Conservation (phyloP, 2,329 filamentous ascomycete species). For the Aspergillus ochraceus region DNA sequence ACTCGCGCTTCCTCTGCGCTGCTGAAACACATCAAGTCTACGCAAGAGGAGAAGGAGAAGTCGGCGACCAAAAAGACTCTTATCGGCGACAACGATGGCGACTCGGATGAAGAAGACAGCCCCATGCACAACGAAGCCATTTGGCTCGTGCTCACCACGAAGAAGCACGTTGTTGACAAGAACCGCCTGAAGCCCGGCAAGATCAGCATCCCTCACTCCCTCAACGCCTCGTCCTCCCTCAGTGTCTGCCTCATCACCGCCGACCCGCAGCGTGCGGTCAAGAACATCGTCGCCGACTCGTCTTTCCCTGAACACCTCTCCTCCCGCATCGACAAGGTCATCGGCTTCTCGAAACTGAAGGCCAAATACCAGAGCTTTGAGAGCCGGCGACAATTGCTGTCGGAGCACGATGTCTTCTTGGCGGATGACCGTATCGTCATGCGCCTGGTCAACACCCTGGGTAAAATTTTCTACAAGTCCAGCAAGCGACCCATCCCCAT, state of each 20-base stretch:
- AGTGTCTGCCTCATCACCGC: constrained; percentile 86
- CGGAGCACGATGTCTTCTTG: constrained; percentile 90
- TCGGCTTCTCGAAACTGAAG: constrained; percentile 83
- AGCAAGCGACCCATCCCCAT: constrained; percentile 86
- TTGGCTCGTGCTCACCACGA: constrained; percentile 64
- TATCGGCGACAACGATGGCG: constrained; percentile 49
- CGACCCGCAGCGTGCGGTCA: constrained; percentile 80
- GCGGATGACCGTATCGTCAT: constrained; percentile 82
- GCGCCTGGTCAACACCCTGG: constrained; percentile 72
- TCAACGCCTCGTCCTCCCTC: constrained; percentile 65
- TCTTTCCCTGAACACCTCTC: constrained; percentile 68
- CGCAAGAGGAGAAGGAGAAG: constrained; percentile 49
- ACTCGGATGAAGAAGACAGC: constrained; percentile 47
- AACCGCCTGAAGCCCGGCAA: constrained; percentile 80
- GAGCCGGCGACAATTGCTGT: constrained; percentile 75
- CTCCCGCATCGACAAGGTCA: constrained; percentile 70
- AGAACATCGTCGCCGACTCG: constrained; percentile 77
- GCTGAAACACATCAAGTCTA: constrained; percentile 57
- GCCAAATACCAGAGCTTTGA: constrained; percentile 89
- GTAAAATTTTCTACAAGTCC: constrained; percentile 91
- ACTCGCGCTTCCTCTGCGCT: constrained; percentile 61
- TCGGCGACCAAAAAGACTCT: constrained; percentile 55
- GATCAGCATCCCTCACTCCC: constrained; percentile 73
- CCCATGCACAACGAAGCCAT: constrained; percentile 53
- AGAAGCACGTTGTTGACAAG: constrained; percentile 70